Base-by-base conservation (phyloP, 2,329 filamentous ascomycete genomes). In the Coniella vitis region DNA sequence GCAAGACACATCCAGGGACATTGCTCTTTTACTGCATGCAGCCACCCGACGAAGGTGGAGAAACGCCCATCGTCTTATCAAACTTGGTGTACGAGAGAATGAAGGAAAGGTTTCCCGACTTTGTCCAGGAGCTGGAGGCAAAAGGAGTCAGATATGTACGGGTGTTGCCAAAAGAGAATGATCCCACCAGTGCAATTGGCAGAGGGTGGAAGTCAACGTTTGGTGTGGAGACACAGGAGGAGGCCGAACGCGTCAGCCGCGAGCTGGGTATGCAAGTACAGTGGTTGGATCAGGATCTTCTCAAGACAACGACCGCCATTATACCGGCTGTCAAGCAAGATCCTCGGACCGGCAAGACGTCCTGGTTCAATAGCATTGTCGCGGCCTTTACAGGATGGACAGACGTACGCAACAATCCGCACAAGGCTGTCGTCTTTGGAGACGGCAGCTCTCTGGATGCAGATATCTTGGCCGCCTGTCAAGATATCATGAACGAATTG, bases 191-290 rank as follows among this genome's bases (percentile, higher is more conserved):
- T n/a, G 51, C 51, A 4, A 53, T 53, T 16, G 51, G 51, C 3
- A 44, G 51, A 34, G 51, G 51, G 4, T 53, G 51, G 51, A 51
- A 40, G 44, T 53, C 51, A n/a, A 53, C 51, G 2, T 53, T 53
- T n/a, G 47, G 38, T 2, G 51, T 50, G 5, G 19, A 44, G 7
- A 38, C 35, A 14, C 47, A 35, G 17, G 16, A 31, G 31, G 47
- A 47, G 4, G 51, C 48, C 13, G 51, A 53, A 22, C 38, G 25
- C 2, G 47, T 47, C 14, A 44, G 38, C 19, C 37, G 31, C 19
- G 47, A 38, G 4, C 37, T 50, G 47, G 51, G 40, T 0, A 53
- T 51, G 51, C 43, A 50, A 44, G 20, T 51, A 12, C 47, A 53
- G 34, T 53, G 51, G 51, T 32, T 50, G 22, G 47, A 45, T 17